phyloP scores from a whole-genome alignment of 371 early-diverging fungal species.

The Circinella minor region DNA sequence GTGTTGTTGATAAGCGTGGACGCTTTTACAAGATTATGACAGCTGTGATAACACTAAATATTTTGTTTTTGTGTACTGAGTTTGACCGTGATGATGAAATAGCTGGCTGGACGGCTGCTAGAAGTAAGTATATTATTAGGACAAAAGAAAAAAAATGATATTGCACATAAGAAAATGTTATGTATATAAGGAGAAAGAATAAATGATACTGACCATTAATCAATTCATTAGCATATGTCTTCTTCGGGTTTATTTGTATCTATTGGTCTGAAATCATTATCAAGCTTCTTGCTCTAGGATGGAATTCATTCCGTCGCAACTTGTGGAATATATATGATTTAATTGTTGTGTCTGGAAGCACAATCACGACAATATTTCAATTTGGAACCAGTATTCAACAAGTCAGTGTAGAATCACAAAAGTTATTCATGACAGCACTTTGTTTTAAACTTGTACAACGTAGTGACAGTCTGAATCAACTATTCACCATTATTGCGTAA shows the following conservation, averaged over 20 bases:
- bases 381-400: constrained; percentile 39
- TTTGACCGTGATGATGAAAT: constrained; percentile 20
- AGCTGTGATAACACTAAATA: constrained; percentile 52
- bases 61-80: constrained; percentile 62
- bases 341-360: constrained; percentile 54
- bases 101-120: background rate
- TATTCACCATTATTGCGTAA: constrained; percentile 74
- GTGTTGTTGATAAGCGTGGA: constrained; percentile 57
- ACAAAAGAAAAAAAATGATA: background rate
- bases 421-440: constrained; percentile 68
- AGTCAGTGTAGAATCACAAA: constrained; percentile 59
- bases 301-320: constrained; percentile 59
- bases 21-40: constrained; percentile 58
- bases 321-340: constrained; percentile 70
- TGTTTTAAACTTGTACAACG: constrained; percentile 67
- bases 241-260: constrained; percentile 47
- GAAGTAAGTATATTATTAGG: background rate
- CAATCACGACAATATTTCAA: constrained; percentile 48
- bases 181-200: too few relatives aligned
- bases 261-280: constrained; percentile 59
- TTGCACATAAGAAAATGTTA: background rate
- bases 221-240: constrained; percentile 42
- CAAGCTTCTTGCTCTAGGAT: constrained; percentile 63
- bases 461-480: constrained; percentile 66
- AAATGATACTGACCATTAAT: too few relatives aligned